Evolutionary conservation across 2,329 filamentous ascomycete species (phyloP).

Genomic region (Sclerotinia spermophila): DNA sequence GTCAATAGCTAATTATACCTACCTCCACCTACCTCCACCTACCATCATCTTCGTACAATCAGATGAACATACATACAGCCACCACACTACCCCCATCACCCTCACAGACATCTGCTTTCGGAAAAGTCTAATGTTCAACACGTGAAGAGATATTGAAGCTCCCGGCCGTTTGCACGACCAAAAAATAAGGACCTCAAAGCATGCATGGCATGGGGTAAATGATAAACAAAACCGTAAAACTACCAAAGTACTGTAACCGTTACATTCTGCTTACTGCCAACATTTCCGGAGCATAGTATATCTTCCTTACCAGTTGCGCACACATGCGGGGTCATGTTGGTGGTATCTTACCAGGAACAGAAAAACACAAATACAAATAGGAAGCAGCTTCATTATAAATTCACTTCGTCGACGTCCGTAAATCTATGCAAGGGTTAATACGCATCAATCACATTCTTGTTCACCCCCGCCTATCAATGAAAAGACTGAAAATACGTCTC

Average conservation of each 20-base stretch:
- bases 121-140: background rate
- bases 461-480: background rate
- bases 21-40: background rate
- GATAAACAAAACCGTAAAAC: background rate
- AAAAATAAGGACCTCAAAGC: background rate
- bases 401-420: background rate
- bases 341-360: no score
- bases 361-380: no score
- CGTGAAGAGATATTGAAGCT: background rate
- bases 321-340: no score
- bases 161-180: background rate
- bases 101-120: background rate
- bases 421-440: conserved; percentile 8
- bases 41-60: no score
- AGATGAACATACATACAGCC: background rate
- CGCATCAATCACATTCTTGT: background rate
- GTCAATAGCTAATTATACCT: no score
- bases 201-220: background rate
- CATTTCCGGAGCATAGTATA: no score
- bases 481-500: background rate
- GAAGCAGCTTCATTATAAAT: background rate
- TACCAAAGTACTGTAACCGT: background rate
- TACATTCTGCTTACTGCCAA: background rate
- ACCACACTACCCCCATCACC: background rate
- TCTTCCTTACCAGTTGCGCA: background rate